Evolutionary conservation across 148 eudicot species (phyloP).

Genomic region (Camellia sinensis): DNA sequence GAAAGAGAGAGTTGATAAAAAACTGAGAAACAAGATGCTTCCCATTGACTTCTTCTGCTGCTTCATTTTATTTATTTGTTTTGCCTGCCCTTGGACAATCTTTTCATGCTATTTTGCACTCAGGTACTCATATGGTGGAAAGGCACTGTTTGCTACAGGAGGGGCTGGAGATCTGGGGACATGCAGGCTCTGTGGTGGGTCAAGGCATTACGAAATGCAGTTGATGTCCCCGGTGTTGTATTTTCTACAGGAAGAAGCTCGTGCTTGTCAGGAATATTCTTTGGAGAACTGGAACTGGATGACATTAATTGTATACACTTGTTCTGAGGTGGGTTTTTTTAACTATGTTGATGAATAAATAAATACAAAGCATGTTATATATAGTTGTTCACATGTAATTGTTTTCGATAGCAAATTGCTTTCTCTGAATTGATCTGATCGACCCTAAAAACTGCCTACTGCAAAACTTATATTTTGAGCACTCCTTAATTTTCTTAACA

Average conservation of each 20-base stretch:
- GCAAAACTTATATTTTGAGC: not conserved
- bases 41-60: not conserved
- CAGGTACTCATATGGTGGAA: constrained; percentile 86
- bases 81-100: not conserved
- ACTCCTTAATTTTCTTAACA: not conserved
- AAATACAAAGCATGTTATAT: not conserved
- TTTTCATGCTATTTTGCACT: constrained; percentile 12
- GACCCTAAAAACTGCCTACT: not conserved
- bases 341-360: not conserved
- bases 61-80: not conserved
- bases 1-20: too few relatives aligned
- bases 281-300: constrained; percentile 82
- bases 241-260: constrained; percentile 62
- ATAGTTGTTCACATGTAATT: not conserved
- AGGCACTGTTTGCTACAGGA: constrained; percentile 69
- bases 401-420: too few relatives aligned
- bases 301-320: constrained; percentile 73
- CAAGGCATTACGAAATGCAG: constrained; percentile 83
- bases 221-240: constrained; percentile 80
- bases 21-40: not conserved
- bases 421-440: not conserved
- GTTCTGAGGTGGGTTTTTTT: constrained; percentile 60
- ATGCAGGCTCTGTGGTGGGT: constrained; percentile 68
- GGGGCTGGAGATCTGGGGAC: constrained; percentile 40
- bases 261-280: constrained; percentile 34